Evolutionary conservation across 352 stramenopile species (phyloP).

Genomic region (Phytopythium mirpurense): DNA sequence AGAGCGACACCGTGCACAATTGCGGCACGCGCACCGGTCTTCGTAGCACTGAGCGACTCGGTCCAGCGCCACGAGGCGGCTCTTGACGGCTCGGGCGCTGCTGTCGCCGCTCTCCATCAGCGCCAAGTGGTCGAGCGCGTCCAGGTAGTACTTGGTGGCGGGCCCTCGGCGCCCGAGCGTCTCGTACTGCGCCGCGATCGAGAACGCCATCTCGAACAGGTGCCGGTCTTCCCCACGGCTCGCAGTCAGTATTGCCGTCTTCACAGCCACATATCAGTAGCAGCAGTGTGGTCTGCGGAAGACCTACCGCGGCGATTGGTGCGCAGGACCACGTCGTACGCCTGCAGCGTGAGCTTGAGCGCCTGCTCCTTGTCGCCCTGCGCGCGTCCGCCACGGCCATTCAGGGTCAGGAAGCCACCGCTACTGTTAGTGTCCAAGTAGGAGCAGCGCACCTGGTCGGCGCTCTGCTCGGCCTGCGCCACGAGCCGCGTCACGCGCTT

Average conservation of each 20-base stretch:
- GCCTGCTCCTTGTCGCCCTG: slow-evolving; percentile 42
- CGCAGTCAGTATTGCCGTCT: too few relatives aligned
- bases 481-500: slow-evolving; percentile 49
- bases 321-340: slow-evolving; percentile 55
- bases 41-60: slow-evolving; percentile 77
- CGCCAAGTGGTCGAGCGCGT: slow-evolving; percentile 49
- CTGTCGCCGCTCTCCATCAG: slow-evolving; percentile 15
- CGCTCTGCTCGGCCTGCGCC: slow-evolving; percentile 41
- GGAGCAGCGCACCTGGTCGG: slow-evolving; percentile 25
- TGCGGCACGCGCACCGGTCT: slow-evolving; percentile 25
- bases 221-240: slow-evolving; percentile 41
- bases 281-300: background rate
- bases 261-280: background rate
- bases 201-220: slow-evolving; percentile 73
- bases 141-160: slow-evolving; percentile 66
- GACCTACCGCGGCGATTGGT: slow-evolving; percentile 58
- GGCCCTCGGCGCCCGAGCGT: slow-evolving; percentile 28
- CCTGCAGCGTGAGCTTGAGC: slow-evolving; percentile 61
- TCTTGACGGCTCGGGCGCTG: slow-evolving; percentile 24
- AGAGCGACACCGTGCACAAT: too few relatives aligned
- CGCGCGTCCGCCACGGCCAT: background rate
- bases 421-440: background rate
- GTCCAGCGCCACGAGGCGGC: slow-evolving; percentile 67
- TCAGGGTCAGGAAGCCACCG: background rate
- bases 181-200: slow-evolving; percentile 74